Conservation (phyloP, 2,329 filamentous ascomycete species). For the Xylariomycetidae sp. region DNA sequence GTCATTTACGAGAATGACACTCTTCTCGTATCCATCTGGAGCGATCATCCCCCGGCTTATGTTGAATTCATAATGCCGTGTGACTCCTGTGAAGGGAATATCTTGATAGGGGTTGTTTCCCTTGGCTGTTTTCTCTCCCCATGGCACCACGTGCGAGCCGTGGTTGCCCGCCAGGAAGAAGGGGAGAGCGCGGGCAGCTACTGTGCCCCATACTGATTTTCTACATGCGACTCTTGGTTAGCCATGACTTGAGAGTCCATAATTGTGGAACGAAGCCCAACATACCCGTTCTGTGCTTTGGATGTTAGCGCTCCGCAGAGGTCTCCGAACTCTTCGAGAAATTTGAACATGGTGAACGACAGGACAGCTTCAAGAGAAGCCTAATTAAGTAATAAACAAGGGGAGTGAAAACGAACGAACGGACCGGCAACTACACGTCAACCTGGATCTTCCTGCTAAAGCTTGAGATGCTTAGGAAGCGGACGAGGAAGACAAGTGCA, state of each 20-base stretch:
- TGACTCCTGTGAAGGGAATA: slow-evolving; percentile 47
- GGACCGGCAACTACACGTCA: slow-evolving; percentile 8
- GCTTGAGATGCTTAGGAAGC: no score
- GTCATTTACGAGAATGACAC: slow-evolving; percentile 39
- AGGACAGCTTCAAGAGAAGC: slow-evolving; percentile 19
- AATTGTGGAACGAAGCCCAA: not conserved
- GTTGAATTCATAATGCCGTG: slow-evolving; percentile 48
- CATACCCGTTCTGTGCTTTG: slow-evolving; percentile 24
- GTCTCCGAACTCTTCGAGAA: slow-evolving; percentile 12
- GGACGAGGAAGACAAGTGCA: no score
- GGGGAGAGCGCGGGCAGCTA: slow-evolving; percentile 26
- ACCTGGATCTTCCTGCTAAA: not conserved
- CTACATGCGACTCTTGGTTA: slow-evolving; percentile 9
- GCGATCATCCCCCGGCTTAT: slow-evolving; percentile 43
- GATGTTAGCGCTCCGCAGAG: slow-evolving; percentile 18
- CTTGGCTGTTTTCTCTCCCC: slow-evolving; percentile 38
- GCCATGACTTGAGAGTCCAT: not conserved
- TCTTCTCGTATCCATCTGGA: slow-evolving; percentile 49
- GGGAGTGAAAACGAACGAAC: slow-evolving; percentile 7
- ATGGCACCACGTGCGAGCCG: slow-evolving; percentile 30
- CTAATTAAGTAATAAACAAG: slow-evolving; percentile 9
- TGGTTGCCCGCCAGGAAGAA: slow-evolving; percentile 16
- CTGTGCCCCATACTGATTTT: slow-evolving; percentile 27
- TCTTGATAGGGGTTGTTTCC: slow-evolving; percentile 43
- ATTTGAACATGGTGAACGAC: slow-evolving; percentile 17